phyloP scores from a whole-genome alignment of 1,139 yeast species.

The Suhomyces coccinellae region DNA sequence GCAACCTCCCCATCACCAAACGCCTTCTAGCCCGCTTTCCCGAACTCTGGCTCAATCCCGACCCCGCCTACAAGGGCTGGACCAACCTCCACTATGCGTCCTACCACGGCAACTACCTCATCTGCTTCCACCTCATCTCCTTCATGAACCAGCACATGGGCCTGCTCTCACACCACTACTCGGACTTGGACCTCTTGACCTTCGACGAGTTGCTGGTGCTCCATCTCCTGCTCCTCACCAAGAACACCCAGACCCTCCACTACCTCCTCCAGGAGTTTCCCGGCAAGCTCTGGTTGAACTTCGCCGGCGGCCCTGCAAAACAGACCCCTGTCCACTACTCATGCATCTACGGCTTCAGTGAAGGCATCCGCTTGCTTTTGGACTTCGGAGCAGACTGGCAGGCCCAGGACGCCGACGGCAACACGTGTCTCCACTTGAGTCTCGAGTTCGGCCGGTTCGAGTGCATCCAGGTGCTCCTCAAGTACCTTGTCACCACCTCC shows the following conservation, averaged over 20 bases:
- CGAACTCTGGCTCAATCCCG: conserved; percentile 71
- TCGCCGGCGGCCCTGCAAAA: conserved; percentile 48
- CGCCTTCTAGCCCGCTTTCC: conserved; percentile 74
- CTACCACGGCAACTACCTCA: conserved; percentile 72
- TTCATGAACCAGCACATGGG: conserved; percentile 30
- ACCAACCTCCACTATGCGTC: conserved; percentile 86
- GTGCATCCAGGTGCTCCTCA: conserved; percentile 61
- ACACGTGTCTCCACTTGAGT: conserved; percentile 78
- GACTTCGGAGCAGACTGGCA: conserved; percentile 81
- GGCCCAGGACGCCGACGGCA: conserved; percentile 60
- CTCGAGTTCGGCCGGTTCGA: conserved; percentile 72
- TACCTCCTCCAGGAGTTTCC: conserved; percentile 81
- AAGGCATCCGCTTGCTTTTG: conserved; percentile 67
- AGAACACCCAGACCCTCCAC: conserved; percentile 78
- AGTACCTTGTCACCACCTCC: conserved; percentile 23
- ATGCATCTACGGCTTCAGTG: conserved; percentile 63
- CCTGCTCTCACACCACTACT: conserved; percentile 19
- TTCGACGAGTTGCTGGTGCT: conserved; percentile 73
- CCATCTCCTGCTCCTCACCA: conserved; percentile 67
- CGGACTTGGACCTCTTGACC: conserved; percentile 43
- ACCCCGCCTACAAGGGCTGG: conserved; percentile 77
- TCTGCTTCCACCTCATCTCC: conserved; percentile 61
- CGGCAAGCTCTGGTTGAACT: conserved; percentile 58
- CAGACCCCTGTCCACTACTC: conserved; percentile 79
- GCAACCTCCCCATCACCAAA: conserved; percentile 70